A percentile compares a stretch with the other conserved stretches of the same genome.
These are phyloP conservation scores for Aspergillus aculeatus DNA, from an alignment of 2,329 filamentous ascomycete species.

Conservation along the genomic window DNA sequence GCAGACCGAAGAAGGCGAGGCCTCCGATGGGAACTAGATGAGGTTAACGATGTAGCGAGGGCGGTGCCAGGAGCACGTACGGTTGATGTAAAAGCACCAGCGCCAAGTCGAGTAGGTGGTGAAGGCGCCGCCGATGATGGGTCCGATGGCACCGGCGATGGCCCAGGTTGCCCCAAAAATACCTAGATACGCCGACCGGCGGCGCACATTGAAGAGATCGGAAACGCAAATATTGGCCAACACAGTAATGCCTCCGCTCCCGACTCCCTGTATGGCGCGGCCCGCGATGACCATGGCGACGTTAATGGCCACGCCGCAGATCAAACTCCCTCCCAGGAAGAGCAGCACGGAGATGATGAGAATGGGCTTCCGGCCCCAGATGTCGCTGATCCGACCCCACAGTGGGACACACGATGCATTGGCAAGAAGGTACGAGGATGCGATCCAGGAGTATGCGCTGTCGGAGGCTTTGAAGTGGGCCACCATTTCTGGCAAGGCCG, in stretches of 20 bases:
- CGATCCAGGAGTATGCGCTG: constrained; percentile 41
- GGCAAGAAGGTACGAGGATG: constrained; percentile 36
- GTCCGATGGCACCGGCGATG: constrained; percentile 46
- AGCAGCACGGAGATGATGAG: constrained; percentile 55
- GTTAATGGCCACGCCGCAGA: constrained; percentile 52
- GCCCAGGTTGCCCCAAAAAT: constrained; percentile 33
- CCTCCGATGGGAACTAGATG: constrained; percentile 4
- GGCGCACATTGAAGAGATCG: constrained; percentile 56
- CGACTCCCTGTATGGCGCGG: constrained; percentile 58
- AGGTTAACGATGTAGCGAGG: not conserved
- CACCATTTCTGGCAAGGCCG: constrained; percentile 38
- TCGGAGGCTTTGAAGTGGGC: constrained; percentile 31
- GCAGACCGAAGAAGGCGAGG: constrained; percentile 2
- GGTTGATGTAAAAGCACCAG: constrained; percentile 42
- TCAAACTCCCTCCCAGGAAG: constrained; percentile 57
- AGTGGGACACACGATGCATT: constrained; percentile 40
- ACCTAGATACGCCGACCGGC: constrained; percentile 11
- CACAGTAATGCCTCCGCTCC: constrained; percentile 57
- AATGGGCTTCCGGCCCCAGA: constrained; percentile 60
- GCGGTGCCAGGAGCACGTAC: not conserved
- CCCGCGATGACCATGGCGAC: constrained; percentile 59
- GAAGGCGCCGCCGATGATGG: constrained; percentile 37
- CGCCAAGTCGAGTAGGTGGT: constrained; percentile 54
- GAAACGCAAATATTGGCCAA: constrained; percentile 59
- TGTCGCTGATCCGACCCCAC: constrained; percentile 47